Conservation (phyloP, 1,284 basidiomycete species). For the Tylopilus microsporus region DNA sequence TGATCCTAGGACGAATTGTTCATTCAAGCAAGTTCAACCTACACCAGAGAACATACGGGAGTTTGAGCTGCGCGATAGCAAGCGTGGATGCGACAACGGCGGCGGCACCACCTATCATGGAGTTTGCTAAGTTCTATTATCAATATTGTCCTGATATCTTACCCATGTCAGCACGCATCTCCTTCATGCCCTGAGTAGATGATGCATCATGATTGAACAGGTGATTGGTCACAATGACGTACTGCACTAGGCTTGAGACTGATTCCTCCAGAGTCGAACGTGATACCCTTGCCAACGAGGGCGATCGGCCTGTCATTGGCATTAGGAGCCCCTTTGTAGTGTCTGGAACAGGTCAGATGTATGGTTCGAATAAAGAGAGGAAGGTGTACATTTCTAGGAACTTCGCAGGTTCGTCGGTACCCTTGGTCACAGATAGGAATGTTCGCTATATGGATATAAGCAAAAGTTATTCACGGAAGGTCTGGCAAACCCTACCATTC, state of each 20-base stretch:
- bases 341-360: conserved; percentile 37
- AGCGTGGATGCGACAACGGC: conserved; percentile 67
- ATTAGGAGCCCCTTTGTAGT: conserved; percentile 72
- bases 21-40: neutral
- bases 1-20: conserved; percentile 47
- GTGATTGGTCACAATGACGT: conserved; percentile 30
- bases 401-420: conserved; percentile 79
- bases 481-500: conserved; percentile 54
- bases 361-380: neutral
- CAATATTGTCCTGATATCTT: conserved; percentile 9
- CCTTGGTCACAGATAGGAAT: conserved; percentile 85
- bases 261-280: conserved; percentile 88
- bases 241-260: conserved; percentile 76
- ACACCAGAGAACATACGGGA: conserved; percentile 53
- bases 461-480: neutral
- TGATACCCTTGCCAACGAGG: conserved; percentile 86
- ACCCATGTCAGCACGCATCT: conserved; percentile 85
- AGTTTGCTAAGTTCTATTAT: neutral
- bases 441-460: conserved; percentile 47
- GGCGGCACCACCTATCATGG: conserved; percentile 64
- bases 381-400: conserved; percentile 75
- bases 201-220: neutral
- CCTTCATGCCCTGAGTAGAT: conserved; percentile 59
- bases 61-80: conserved; percentile 75
- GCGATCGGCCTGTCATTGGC: conserved; percentile 60